Evolutionary conservation across 2,329 filamentous ascomycete species (phyloP).

Genomic region (Coniella lustricola): DNA sequence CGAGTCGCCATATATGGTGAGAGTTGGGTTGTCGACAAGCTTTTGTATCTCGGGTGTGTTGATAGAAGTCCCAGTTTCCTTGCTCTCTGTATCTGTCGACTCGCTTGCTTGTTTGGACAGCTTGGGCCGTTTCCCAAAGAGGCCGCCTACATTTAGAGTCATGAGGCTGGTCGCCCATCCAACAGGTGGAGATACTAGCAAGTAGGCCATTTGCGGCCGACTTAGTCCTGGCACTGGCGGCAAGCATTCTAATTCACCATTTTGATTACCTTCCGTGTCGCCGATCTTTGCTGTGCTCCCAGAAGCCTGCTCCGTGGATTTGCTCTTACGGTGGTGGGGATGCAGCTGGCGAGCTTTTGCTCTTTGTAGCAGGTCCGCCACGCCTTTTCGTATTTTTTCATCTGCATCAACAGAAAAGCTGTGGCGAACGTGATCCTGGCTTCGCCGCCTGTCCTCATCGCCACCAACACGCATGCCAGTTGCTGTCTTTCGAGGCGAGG

Average conservation of each 20-base stretch:
- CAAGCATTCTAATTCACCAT: slow-evolving; percentile 20
- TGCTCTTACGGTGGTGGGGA: slow-evolving; percentile 3
- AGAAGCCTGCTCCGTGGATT: neutral
- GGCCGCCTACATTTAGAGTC: slow-evolving; percentile 48
- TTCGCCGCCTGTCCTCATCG: slow-evolving; percentile 36
- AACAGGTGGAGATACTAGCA: slow-evolving; percentile 63
- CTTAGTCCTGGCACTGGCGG: slow-evolving; percentile 28
- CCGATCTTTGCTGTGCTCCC: neutral
- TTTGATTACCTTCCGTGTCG: slow-evolving; percentile 19
- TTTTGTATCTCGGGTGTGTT: slow-evolving; percentile 35
- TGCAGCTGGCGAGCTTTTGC: slow-evolving; percentile 27
- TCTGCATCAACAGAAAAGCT: slow-evolving; percentile 34
- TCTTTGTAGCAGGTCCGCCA: slow-evolving; percentile 40
- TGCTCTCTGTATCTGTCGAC: neutral
- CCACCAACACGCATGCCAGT: slow-evolving; percentile 42
- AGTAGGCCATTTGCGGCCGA: slow-evolving; percentile 41
- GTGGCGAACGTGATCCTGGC: slow-evolving; percentile 29
- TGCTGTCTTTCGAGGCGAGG: slow-evolving; percentile 18
- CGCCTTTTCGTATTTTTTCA: slow-evolving; percentile 39
- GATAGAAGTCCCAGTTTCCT: neutral
- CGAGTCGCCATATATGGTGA: slow-evolving; percentile 67
- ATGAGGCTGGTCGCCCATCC: slow-evolving; percentile 54
- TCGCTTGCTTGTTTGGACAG: slow-evolving; percentile 4
- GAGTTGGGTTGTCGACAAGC: slow-evolving; percentile 49
- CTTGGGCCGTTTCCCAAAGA: slow-evolving; percentile 18